Evolutionary conservation across 2,329 filamentous ascomycete genomes (phyloP).

Genomic region (Talaromyces sp.): DNA sequence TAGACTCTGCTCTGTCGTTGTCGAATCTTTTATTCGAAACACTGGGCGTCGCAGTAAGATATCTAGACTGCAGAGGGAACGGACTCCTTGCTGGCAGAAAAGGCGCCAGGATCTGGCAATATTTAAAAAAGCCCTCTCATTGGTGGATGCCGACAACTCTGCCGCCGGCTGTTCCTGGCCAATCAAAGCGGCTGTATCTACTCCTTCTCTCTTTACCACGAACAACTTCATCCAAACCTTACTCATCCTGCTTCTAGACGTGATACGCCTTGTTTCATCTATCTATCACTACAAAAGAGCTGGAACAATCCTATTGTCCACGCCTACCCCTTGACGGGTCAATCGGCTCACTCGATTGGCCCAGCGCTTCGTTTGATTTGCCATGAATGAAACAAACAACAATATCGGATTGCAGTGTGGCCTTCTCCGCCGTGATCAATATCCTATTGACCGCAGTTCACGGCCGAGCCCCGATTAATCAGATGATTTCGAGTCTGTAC

Average conservation of each 20-base stretch:
- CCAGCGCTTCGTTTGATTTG: background rate
- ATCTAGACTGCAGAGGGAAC: background rate
- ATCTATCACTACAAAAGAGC: background rate
- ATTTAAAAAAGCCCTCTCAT: background rate
- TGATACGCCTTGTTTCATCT: slow-evolving; percentile 1
- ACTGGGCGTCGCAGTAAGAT: background rate
- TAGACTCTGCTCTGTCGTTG: background rate
- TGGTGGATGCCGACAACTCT: background rate
- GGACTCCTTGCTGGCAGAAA: background rate
- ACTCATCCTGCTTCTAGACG: background rate
- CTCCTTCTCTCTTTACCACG: background rate
- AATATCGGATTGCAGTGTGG: background rate
- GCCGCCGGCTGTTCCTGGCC: background rate
- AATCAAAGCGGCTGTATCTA: background rate
- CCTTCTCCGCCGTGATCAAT: background rate
- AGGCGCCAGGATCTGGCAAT: background rate
- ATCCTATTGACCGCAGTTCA: background rate
- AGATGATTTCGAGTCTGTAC: background rate
- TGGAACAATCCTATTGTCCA: background rate
- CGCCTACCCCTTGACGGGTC: background rate
- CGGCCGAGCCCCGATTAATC: background rate
- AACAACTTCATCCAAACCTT: background rate
- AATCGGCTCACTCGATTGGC: background rate
- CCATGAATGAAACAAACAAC: background rate
- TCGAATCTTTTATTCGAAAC: background rate